These are phyloP conservation scores for Chaetoscypha palmicola DNA, from an alignment of 2,329 filamentous ascomycete genomes.

Conservation along the genomic window DNA sequence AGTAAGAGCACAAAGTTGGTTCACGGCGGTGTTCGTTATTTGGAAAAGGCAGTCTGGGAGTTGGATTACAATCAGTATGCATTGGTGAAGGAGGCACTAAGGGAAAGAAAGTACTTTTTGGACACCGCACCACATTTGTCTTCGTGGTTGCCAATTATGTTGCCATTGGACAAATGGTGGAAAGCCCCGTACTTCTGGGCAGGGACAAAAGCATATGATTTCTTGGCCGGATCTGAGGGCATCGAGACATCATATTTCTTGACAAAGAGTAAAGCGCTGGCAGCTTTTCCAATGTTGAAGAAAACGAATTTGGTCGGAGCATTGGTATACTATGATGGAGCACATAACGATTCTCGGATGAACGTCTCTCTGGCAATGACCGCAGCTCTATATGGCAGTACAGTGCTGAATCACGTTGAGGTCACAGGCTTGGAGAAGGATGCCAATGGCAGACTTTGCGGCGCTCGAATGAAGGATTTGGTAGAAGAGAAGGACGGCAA, in stretches of 20 bases:
- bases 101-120: slow-evolving; percentile 68
- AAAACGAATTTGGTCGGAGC: slow-evolving; percentile 71
- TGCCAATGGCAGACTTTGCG: slow-evolving; percentile 62
- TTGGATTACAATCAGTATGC: slow-evolving; percentile 67
- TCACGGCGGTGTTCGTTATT: slow-evolving; percentile 67
- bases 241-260: slow-evolving; percentile 87
- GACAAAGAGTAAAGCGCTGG: slow-evolving; percentile 76
- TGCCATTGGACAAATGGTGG: slow-evolving; percentile 70
- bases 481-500: slow-evolving; percentile 59
- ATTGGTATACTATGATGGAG: slow-evolving; percentile 85
- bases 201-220: slow-evolving; percentile 76
- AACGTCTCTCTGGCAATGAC: slow-evolving; percentile 86
- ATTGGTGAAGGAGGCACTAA: slow-evolving; percentile 64
- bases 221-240: slow-evolving; percentile 76
- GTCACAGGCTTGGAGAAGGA: slow-evolving; percentile 73
- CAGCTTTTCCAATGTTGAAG: slow-evolving; percentile 85
- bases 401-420: slow-evolving; percentile 76
- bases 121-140: slow-evolving; percentile 69
- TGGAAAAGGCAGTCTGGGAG: slow-evolving; percentile 71
- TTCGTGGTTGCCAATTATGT: slow-evolving; percentile 69
- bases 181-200: slow-evolving; percentile 72
- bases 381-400: slow-evolving; percentile 77
- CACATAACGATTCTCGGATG: slow-evolving; percentile 89
- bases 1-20: slow-evolving; percentile 72
- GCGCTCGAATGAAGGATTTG: slow-evolving; percentile 66